Evolutionary conservation across 2,329 filamentous ascomycete species (phyloP).

Genomic region (Zymoseptoria brevis): DNA sequence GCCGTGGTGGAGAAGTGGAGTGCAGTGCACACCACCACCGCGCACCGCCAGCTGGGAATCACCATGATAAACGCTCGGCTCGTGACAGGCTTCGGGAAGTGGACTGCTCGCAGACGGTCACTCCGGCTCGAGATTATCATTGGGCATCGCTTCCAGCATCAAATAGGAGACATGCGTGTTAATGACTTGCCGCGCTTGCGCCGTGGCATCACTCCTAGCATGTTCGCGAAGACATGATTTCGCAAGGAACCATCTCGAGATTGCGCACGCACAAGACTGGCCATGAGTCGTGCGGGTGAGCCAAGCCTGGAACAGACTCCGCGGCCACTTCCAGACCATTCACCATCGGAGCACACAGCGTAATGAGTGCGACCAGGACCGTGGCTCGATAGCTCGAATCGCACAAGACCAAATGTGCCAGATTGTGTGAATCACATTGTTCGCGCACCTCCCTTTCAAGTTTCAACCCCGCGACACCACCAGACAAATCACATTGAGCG

Average conservation of each 20-base stretch:
- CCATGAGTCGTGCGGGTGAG: background rate
- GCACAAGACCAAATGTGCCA: background rate
- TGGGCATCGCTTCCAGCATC: background rate
- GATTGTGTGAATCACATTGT: background rate
- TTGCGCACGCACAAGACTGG: too few species aligned
- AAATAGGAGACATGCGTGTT: background rate
- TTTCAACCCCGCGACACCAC: too few species aligned
- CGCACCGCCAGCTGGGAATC: background rate
- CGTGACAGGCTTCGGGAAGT: background rate
- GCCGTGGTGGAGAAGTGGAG: background rate
- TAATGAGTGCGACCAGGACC: background rate
- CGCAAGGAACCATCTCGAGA: too few species aligned
- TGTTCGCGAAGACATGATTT: background rate
- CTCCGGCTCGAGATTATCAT: background rate
- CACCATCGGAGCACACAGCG: too few species aligned
- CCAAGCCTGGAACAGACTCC: background rate
- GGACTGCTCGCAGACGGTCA: background rate
- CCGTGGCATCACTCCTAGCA: background rate
- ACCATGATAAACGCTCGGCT: background rate
- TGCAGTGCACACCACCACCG: background rate
- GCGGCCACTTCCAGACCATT: background rate
- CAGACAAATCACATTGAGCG: background rate
- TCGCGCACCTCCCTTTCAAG: background rate
- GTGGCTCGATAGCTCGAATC: background rate
- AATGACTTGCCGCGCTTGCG: background rate